These are phyloP conservation scores for Candida insectalens DNA, from an alignment of 805 yeast genomes.

Conservation along the genomic window DNA sequence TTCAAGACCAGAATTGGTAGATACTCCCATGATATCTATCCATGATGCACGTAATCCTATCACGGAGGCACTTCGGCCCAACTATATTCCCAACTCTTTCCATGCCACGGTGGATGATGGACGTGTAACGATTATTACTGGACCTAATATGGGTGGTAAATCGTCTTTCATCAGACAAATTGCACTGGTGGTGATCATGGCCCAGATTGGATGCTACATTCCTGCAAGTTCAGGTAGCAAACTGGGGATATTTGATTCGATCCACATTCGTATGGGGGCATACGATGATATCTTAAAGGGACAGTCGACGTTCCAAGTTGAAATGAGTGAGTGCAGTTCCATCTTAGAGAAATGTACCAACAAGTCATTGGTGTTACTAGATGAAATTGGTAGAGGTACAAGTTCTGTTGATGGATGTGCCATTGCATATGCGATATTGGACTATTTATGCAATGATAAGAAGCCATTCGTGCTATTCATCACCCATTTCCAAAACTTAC, in stretches of 20 bases:
- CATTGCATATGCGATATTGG: conserved; percentile 64
- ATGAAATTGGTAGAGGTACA: conserved; percentile 73
- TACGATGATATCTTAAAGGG: conserved; percentile 67
- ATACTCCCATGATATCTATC: conserved; percentile 38
- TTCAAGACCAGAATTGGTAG: conserved; percentile 41
- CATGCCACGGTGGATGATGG: conserved; percentile 25
- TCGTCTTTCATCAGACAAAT: conserved; percentile 68
- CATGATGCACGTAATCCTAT: conserved; percentile 40
- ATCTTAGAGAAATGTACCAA: conserved; percentile 39
- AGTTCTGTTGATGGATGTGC: conserved; percentile 69
- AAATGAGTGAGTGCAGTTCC: conserved; percentile 54
- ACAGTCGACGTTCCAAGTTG: conserved; percentile 78
- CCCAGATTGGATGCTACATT: conserved; percentile 68
- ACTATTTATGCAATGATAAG: conserved; percentile 36
- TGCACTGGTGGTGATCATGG: conserved; percentile 61
- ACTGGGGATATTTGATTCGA: conserved; percentile 53
- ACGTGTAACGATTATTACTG: conserved; percentile 61
- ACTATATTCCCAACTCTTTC: conserved; percentile 62
- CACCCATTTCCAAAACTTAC: conserved; percentile 72
- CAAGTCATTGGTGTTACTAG: conserved; percentile 54
- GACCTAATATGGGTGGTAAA: conserved; percentile 88
- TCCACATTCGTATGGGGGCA: conserved; percentile 67
- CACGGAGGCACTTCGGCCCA: conserved; percentile 13
- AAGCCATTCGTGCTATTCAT: conserved; percentile 63
- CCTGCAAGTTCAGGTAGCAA: conserved; percentile 49